Base-by-base conservation (phyloP, 441 rosid species). In the Viola pubescens region DNA sequence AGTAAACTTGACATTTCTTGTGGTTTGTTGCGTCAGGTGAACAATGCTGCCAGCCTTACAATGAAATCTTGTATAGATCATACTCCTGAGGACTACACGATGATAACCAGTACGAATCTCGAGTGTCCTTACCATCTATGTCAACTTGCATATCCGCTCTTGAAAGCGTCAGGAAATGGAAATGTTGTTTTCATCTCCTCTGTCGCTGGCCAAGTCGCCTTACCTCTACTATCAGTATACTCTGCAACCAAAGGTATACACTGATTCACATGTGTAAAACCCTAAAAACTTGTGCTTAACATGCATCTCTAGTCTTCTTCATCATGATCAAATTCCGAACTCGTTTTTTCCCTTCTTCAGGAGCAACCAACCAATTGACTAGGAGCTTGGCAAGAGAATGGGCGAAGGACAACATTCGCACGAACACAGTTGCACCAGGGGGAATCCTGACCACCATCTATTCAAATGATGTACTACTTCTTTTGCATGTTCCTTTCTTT, bases 311-410 rank as follows among this genome's bases (percentile, higher is more conserved):
- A 11, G 45, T 6, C 4, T 12, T 6, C 4, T 12, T 7, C 9
- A 1, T n/a, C 6, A 45, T 19, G 14, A 57, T 10, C 14, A 34
- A 26, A 26, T 12, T 19, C 8, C 12, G 5, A 52, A 16, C 4
- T 14, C 8, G 11, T 4, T 41, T 5, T 9, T 13, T 41, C 4
- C 46, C 6, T 7, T 2, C 44, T 11, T 40, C 76, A 89, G 98
- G 78, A 56, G 97, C 95, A 64, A 80, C 87, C 47, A 87, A 89
- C 75, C 95, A 89, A 63, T 67, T 89, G 44, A 77, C 98, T 13
- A 87, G 71, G 62, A 81, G 77, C 64, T 79, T 92, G 79, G 98
- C 94, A 47, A 89, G 95, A 8, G 97, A 91, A 56, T 85, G 97
- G 98, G 95, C 98, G 37, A 76, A 73, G 6, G 95, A 91, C 78